phyloP scores from a whole-genome alignment of 2,329 filamentous ascomycete genomes.

The Pezicula neosporulosa region DNA sequence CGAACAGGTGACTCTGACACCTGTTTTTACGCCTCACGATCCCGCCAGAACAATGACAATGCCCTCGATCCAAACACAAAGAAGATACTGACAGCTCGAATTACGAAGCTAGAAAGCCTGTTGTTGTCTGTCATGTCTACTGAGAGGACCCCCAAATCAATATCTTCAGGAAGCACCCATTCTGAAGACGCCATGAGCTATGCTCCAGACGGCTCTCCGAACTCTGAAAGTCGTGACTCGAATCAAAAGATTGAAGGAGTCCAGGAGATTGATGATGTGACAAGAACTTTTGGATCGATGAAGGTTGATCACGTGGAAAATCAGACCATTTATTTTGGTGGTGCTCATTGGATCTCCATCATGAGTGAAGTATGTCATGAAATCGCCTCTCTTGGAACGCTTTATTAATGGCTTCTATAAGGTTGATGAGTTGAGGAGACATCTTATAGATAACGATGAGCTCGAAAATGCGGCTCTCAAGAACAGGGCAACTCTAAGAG shows the following conservation, averaged over 20 bases:
- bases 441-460: slow-evolving; percentile 5
- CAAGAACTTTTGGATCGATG: slow-evolving; percentile 8
- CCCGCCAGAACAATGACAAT: background rate
- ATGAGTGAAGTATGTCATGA: slow-evolving; percentile 7
- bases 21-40: slow-evolving; percentile 6
- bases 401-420: slow-evolving; percentile 1
- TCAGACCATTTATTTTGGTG: slow-evolving; percentile 7
- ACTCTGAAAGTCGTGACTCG: background rate
- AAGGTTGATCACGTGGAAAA: slow-evolving; percentile 7
- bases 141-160: background rate
- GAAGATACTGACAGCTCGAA: slow-evolving; percentile 5
- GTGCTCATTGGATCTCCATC: slow-evolving; percentile 11
- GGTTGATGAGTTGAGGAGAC: slow-evolving; percentile 8
- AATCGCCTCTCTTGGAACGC: background rate
- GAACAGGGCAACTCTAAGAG: background rate
- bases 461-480: slow-evolving; percentile 4
- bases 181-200: background rate
- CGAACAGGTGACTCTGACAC: slow-evolving; percentile 10
- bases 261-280: slow-evolving; percentile 3
- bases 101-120: slow-evolving; percentile 9
- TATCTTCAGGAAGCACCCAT: background rate
- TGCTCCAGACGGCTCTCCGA: background rate
- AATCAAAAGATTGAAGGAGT: background rate
- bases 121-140: slow-evolving; percentile 6
- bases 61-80: slow-evolving; percentile 1